Evolutionary conservation across 441 rosid genomes (phyloP), one percentile per base, ranked within the genome.

Genomic region (Pelargonium cotyledonis): DNA sequence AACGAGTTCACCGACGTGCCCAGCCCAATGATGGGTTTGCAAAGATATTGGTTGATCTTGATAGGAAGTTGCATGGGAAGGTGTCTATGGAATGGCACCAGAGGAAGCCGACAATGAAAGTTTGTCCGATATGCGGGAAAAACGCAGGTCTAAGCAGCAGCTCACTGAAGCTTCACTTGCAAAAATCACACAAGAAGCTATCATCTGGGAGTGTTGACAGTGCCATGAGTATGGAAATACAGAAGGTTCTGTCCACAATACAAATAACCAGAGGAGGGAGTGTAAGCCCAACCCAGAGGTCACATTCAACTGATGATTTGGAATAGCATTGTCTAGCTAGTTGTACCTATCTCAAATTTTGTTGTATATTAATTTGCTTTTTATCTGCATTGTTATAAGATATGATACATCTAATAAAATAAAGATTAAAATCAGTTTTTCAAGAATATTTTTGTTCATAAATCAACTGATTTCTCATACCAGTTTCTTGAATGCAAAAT

Each of bases 21-120:
- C 97, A 95, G 73, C 99, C 99, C 0, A 95, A 95, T 57, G 98
- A 94, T 69, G 99, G 99, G 3, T 94, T 94, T 72, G 97, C 96
- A 2, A 83, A 77, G 76, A 82, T 81, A 29, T 80, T 94, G 43
- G 12, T 85, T 60, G 85, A 79, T 63, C 90, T 94, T 11, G 97
- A 94, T 73, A 72, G 72, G 73, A 85, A 84, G 77, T 76, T 89
- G 69, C 88, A 90, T 10, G 96, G 98, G 65, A 88, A 87, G 76
- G 89, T 80, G 4, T 95, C 99, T 0, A 90, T 95, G 98, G 98
- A 95, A 63, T 95, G 98, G 99, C 96, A 89, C 71, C 91, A 85
- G 67, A 75, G 96, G 76, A 95, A 82, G 73, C 97, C 96, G 8
- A 77, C 71, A 67, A 85, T 95, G 89, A 90, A 90, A 82, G 91